Conservation (phyloP, 768 basidiomycete genomes). For the Lentinula detonsa region DNA sequence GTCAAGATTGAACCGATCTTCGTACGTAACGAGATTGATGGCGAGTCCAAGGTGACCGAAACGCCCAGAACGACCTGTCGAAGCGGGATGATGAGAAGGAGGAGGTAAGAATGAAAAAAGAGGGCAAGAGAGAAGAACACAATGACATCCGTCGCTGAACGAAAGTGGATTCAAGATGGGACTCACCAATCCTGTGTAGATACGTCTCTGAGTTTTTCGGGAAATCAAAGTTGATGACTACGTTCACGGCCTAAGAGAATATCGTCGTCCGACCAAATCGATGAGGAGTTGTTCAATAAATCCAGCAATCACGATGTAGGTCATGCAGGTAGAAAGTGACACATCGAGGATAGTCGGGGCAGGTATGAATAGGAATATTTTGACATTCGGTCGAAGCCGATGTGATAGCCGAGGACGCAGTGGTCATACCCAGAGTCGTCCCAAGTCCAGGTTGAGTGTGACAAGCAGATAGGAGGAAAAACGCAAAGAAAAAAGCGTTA, state of each 20-base stretch:
- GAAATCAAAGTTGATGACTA: constrained; percentile 99
- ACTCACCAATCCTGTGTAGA: constrained; percentile 74
- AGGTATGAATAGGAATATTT: too few relatives aligned
- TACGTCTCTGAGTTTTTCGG: constrained; percentile 99
- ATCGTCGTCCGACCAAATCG: background rate
- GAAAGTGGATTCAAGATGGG: background rate
- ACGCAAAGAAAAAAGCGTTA: too few relatives aligned
- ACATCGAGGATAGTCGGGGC: too few relatives aligned
- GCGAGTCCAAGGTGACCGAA: constrained; percentile 97
- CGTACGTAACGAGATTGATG: constrained; percentile 96
- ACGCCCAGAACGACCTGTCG: constrained; percentile 84
- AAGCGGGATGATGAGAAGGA: background rate
- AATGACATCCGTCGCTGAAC: background rate
- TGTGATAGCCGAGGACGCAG: too few relatives aligned
- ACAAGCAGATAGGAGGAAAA: too few relatives aligned
- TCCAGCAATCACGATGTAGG: too few relatives aligned
- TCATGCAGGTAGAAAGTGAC: too few relatives aligned
- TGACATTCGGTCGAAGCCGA: too few relatives aligned
- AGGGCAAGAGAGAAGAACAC: background rate
- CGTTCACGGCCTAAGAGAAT: constrained; percentile 81
- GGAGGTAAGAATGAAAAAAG: background rate
- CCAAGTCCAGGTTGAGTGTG: too few relatives aligned
- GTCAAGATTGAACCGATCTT: constrained; percentile 96
- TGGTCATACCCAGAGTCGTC: too few relatives aligned
- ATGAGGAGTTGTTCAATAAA: background rate